A percentile compares a stretch with the other conserved stretches of the same genome.
phyloP scores from a whole-genome alignment of 2,329 filamentous ascomycete genomes.

The Whalleya microplaca region DNA sequence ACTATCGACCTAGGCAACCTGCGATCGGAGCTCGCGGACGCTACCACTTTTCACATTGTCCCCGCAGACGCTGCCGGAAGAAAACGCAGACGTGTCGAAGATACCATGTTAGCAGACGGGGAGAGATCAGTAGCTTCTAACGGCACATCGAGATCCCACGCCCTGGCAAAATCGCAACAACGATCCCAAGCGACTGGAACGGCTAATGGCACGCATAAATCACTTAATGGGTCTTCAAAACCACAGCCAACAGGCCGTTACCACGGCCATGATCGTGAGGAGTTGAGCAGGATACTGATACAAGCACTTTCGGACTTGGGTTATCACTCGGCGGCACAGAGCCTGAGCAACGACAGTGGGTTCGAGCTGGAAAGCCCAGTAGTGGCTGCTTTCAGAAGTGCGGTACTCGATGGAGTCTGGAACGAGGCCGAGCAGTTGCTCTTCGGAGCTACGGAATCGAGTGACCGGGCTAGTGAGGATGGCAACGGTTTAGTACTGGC shows the following conservation, averaged over 20 bases:
- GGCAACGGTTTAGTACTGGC: conserved; percentile 72
- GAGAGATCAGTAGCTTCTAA: conserved; percentile 55
- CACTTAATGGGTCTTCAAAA: conserved; percentile 59
- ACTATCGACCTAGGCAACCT: conserved; percentile 35
- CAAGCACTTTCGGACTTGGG: conserved; percentile 90
- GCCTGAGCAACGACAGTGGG: conserved; percentile 79
- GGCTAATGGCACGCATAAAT: conserved; percentile 54
- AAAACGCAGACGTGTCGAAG: conserved; percentile 62
- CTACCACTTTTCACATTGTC: conserved; percentile 24
- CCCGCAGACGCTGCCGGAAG: conserved; percentile 42
- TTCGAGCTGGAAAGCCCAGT: conserved; percentile 84
- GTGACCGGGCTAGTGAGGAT: conserved; percentile 34
- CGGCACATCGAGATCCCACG: conserved; percentile 54
- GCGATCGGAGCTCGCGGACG: conserved; percentile 27
- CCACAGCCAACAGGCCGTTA: conserved; percentile 52
- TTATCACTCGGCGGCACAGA: conserved; percentile 75
- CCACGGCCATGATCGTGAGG: conserved; percentile 86
- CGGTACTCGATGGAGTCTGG: conserved; percentile 83
- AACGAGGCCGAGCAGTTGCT: conserved; percentile 81
- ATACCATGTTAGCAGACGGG: conserved; percentile 67
- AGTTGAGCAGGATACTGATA: conserved; percentile 90
- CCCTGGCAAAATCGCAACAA: conserved; percentile 60
- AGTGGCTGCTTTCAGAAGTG: conserved; percentile 82
- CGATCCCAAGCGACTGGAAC: conserved; percentile 43
- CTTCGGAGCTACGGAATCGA: conserved; percentile 54